Evolutionary conservation across 768 basidiomycete genomes (phyloP), one percentile per base, ranked within the genome.

Genomic region (Russula griseocarnosa): DNA sequence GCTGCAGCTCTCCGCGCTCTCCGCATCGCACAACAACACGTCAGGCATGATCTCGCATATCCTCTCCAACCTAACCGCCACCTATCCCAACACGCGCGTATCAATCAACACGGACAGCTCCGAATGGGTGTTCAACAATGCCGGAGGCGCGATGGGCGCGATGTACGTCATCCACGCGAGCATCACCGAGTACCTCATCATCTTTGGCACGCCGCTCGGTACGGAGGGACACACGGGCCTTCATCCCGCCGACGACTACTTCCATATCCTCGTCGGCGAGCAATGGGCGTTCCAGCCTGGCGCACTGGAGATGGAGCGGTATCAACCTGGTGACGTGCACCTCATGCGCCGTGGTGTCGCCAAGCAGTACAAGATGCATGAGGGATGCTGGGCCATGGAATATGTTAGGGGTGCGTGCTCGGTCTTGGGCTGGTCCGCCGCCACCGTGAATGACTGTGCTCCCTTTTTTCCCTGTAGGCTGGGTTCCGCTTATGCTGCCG

Each of bases 91-190:
- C 54, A 78, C 79, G 47, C 77, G 76, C 22, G 61, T 91, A 66
- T 83, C 85, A 72, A 67, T 83, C 55, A 81, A 82, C 70, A 56
- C 75, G n/a, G 70, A 88, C 77, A 72, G 82, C 24, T 78, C 79
- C 42, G 94, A 98, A 71, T 98, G 96, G 96, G 84, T 97, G 28
- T 90, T 96, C 76, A 98, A 86, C 79, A 98, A 98, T 70, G 95
- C 96, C 0, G 97, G 95, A 13, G 97, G 97, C 64, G 94, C 94
- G 0, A 98, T 96, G 95, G 94, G 94, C 49, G 88, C 88, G 38
- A 98, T 99, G 96, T 97, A 94, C 74, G 82, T 98, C 76, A 92
- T 98, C 67, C 97, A 98, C 71, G 93, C 96, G 20, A 89, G 86
- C 76, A 87, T 99, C 70, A 98, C 96, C 11, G 97, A 99, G 78